phyloP scores from a whole-genome alignment of 208 protist genomes.

The Crithidia fasciculata region DNA sequence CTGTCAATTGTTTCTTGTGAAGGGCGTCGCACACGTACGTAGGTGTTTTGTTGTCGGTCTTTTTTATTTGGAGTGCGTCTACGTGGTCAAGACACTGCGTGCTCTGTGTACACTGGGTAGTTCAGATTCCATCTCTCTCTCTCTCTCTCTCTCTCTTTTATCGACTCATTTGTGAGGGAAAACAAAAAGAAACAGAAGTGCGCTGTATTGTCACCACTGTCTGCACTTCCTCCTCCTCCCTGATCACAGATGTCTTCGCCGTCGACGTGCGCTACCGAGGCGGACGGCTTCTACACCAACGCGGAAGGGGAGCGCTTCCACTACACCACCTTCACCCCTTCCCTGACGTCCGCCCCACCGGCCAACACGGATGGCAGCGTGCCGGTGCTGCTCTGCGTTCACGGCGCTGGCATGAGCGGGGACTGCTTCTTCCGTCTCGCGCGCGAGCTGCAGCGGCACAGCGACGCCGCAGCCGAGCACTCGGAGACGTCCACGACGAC shows the following conservation, averaged over 20 bases:
- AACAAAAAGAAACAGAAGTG: background rate
- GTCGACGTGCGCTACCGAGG: constrained; percentile 7
- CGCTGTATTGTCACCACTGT: background rate
- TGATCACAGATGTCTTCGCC: background rate
- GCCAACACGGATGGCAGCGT: constrained; percentile 7
- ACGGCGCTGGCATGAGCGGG: constrained; percentile 89
- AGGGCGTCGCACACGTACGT: no score
- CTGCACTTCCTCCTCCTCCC: background rate
- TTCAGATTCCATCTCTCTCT: no score
- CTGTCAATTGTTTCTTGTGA: no score
- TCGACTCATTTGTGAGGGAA: no score
- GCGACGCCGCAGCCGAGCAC: background rate
- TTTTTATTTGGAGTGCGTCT: no score
- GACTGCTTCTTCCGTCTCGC: constrained; percentile 74
- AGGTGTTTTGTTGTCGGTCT: no score
- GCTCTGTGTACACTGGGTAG: no score
- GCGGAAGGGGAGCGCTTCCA: constrained; percentile 56
- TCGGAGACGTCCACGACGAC: background rate
- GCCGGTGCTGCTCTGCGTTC: constrained; percentile 87
- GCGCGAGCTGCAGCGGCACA: constrained; percentile 34
- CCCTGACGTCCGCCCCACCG: constrained; percentile 7
- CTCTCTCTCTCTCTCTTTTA: no score
- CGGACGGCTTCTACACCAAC: constrained; percentile 47
- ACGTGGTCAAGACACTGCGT: no score
- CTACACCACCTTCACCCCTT: constrained; percentile 47